These are phyloP conservation scores for Pseudozyma sp. DNA, from an alignment of 1,284 basidiomycete species.

Conservation along the genomic window DNA sequence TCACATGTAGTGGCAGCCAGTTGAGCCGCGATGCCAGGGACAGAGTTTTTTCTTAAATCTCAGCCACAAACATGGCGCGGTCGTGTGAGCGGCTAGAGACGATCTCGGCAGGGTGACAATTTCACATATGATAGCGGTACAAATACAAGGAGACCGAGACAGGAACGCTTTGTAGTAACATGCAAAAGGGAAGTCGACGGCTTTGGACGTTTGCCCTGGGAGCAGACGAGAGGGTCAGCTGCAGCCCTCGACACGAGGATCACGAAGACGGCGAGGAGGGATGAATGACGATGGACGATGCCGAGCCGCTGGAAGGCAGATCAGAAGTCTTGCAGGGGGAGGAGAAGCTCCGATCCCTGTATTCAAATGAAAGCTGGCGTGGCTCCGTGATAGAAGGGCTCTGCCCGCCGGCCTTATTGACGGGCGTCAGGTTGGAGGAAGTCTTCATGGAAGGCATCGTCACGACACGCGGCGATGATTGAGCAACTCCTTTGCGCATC, in stretches of 20 bases:
- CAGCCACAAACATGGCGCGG: too few species aligned
- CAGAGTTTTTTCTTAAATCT: too few species aligned
- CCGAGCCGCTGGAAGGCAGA: conserved; percentile 17
- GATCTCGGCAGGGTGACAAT: too few species aligned
- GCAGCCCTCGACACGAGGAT: not conserved
- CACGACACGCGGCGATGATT: conserved; percentile 15
- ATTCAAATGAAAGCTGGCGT: not conserved
- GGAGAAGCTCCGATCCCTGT: not conserved
- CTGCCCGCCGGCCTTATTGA: not conserved
- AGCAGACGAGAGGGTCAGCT: not conserved
- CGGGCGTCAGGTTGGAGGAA: not conserved
- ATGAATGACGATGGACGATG: conserved; percentile 34
- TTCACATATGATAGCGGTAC: too few species aligned
- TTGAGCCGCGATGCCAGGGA: too few species aligned
- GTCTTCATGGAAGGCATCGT: conserved; percentile 25
- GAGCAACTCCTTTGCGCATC: conserved; percentile 3
- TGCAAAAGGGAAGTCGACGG: too few species aligned
- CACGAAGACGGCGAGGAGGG: conserved; percentile 12
- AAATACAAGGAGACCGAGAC: too few species aligned
- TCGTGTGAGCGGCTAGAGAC: too few species aligned
- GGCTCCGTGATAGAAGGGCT: not conserved
- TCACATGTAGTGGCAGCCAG: too few species aligned
- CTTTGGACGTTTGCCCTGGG: not conserved
- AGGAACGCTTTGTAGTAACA: too few species aligned
- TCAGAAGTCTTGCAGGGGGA: conserved; percentile 3